Conservation (phyloP, 2,329 filamentous ascomycete genomes). For the Fusarium sp. region DNA sequence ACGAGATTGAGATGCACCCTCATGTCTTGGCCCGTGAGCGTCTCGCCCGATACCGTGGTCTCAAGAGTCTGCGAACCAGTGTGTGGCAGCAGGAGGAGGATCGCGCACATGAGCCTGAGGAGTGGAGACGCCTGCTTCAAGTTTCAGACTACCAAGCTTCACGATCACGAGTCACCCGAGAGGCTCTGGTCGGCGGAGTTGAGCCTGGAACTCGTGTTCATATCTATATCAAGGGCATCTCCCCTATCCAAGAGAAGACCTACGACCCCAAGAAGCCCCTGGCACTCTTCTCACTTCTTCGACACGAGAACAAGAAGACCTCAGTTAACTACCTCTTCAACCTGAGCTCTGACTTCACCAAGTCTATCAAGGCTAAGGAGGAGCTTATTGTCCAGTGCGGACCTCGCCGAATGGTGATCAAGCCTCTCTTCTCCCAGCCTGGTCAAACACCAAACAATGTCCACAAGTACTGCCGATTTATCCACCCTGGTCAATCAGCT, state of each 20-base stretch:
- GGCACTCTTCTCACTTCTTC: conserved; percentile 85
- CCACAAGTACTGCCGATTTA: conserved; percentile 93
- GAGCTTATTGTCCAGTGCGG: conserved; percentile 93
- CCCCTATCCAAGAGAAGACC: conserved; percentile 58
- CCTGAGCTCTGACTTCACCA: conserved; percentile 80
- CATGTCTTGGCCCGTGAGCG: conserved; percentile 88
- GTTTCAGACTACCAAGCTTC: conserved; percentile 91
- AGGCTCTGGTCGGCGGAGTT: conserved; percentile 90
- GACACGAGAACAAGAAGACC: conserved; percentile 95
- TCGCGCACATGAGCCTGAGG: conserved; percentile 85
- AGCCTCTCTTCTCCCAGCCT: conserved; percentile 89
- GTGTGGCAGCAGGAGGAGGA: conserved; percentile 93
- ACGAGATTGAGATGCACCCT: conserved; percentile 95
- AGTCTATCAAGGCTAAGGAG: conserved; percentile 89
- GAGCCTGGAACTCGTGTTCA: conserved; percentile 85
- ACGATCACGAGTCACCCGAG: conserved; percentile 79
- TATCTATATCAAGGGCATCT: conserved; percentile 74
- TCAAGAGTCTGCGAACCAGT: conserved; percentile 91
- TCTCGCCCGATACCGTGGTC: conserved; percentile 85
- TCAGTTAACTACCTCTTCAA: conserved; percentile 91
- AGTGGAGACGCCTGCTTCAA: conserved; percentile 88
- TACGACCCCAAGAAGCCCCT: conserved; percentile 70
- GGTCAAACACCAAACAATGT: conserved; percentile 96
- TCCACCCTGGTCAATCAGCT: conserved; percentile 90
- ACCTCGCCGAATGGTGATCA: conserved; percentile 85